Base-by-base conservation (phyloP, 257 asterid species). In the Osmanthus fragrans region DNA sequence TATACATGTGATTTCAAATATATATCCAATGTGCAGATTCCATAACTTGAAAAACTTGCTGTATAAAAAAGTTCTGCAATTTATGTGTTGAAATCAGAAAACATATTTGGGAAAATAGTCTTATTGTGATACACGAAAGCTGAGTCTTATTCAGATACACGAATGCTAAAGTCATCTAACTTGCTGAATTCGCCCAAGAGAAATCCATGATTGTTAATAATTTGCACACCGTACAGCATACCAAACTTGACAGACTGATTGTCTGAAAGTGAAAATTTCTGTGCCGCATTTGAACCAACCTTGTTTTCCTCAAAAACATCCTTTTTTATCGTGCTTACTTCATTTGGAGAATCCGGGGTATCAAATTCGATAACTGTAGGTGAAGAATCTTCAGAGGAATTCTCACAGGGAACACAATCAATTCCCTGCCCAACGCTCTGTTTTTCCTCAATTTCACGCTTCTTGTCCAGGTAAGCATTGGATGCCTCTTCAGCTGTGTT, bases 401-500 rank as follows among this genome's bases (percentile, higher is more conserved):
- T 27, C 54, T 82, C 81, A 36, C 77, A 3, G 10, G 79, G 10
- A 39, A 74, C 30, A 82, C 85, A 75, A 2, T 19, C 73, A 29
- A 73, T 5, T 1, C 80, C 77, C 49, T 33, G 83, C 45, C 56
- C 70, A 40, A 77, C 76, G 0, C 75, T 79, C 79, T 21, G 6
- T 60, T 60, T 56, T 5, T 29, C 74, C 83, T 71, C 42, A 79
- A 87, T 13, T 73, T 83, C 86, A 9, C 67, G 64, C 58, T 83
- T 85, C 83, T 67, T 80, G 29, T 76, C 11, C 1, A 66, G 58
- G 18, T 85, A 85, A 27, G 81, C 91, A 54, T 19, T 45, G 9
- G 83, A 63, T 0, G 91, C 89, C 73, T 81, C 89, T 25, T 83
- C 91, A 13, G 82, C 85, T 25, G 86, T 83, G 37, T 4, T 4